Base-by-base conservation (phyloP, 2,329 filamentous ascomycete species). In the Epichloe sylvatica region DNA sequence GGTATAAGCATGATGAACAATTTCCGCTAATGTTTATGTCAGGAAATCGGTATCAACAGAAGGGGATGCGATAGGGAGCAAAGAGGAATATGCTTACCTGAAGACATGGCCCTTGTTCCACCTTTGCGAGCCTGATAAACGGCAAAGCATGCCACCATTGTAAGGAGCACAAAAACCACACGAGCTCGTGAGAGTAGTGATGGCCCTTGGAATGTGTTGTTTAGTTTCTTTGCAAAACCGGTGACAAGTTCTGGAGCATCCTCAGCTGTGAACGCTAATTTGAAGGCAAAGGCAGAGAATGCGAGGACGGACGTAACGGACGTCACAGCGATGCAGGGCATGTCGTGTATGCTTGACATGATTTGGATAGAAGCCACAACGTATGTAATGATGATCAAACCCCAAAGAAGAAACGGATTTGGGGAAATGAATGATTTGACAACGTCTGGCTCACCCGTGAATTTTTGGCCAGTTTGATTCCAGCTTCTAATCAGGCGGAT, bases 381-480 rank as follows among this genome's bases (percentile, higher is more conserved):
- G 62, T 96, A 96, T 1, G 83, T 81, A 12, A 75, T 63, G 38
- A 80, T 71, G 21, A 94, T 74, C 9, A 94, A 67, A 2, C 65
- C 56, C 92, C 92, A 98, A 4, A 98, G 76, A 0, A 85, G 60
- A 30, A 71, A 64, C 2, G 81, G 80, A 50, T 86, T 76, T 0
- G 75, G 69, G 15, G 75, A 69, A 49, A 94, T 71, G 60, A 87
- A 84, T 5, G 66, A 71, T 52, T 84, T 86, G 54, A 86, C 85
- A 43, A 97, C 86, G 60, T 97, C 92, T 25, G 88, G 80, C 38
- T 83, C 84, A n/a, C 90, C 90, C 1, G 92, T 84, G 58, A 88
- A 90, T 64, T 98, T 98, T 62, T 97, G 91, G 4, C 92, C 92
- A 0, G 92, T 97, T 64, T 97, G 92, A 61, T 97, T 97, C 91